These are phyloP conservation scores for Rhododendron vialii DNA, from an alignment of 148 eudicot species.

Conservation along the genomic window DNA sequence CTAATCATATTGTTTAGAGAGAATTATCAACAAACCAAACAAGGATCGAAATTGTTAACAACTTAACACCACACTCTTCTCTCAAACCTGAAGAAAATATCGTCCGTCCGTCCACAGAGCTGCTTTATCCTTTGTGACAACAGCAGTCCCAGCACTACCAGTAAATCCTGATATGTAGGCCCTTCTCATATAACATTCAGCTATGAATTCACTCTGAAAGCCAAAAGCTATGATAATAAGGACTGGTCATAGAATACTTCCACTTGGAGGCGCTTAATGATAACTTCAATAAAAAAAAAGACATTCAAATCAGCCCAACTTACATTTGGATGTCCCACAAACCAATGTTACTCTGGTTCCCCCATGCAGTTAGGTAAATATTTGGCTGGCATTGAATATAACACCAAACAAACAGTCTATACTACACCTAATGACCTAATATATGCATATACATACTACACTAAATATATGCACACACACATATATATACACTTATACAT, in stretches of 20 bases:
- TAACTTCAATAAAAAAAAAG: not conserved
- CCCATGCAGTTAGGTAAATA: not conserved
- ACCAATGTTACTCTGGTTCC: not conserved
- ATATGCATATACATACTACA: not conserved
- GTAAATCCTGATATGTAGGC: conserved; percentile 87
- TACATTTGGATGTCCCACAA: conserved; percentile 1
- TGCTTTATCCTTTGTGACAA: conserved; percentile 89
- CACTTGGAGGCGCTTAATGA: not conserved
- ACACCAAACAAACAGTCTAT: not conserved
- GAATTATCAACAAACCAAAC: not conserved
- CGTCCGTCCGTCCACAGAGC: conserved; percentile 99
- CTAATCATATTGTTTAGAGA: conserved; percentile 28
- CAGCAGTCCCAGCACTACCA: conserved; percentile 97
- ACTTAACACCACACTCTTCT: not conserved
- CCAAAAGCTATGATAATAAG: conserved; percentile 16
- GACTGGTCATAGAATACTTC: not conserved
- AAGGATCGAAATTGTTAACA: not conserved
- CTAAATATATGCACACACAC: not conserved
- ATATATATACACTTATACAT: not conserved
- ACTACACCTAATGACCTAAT: not conserved
- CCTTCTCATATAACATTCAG: conserved; percentile 85
- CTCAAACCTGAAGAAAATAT: conserved; percentile 84
- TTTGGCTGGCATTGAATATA: not conserved
- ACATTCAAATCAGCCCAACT: not conserved
- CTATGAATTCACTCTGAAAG: conserved; percentile 93